A percentile compares a stretch with the other conserved stretches of the same genome.
Evolutionary conservation across 177 flowering plant species (phyloP).

Genomic region (Telopea speciosissima): DNA sequence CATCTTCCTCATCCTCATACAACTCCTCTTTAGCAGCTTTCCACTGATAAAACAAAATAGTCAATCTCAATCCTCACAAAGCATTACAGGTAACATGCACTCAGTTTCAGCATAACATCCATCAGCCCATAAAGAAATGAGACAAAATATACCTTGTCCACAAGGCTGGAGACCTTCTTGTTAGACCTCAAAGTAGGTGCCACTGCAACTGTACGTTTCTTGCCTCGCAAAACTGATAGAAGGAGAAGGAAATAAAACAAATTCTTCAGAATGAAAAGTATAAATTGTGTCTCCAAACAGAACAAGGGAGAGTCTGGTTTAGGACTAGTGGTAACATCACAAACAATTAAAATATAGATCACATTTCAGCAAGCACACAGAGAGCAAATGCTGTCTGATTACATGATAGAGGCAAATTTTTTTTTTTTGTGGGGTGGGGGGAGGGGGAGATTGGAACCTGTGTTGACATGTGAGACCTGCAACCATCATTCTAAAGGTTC

Average conservation of each 20-base stretch:
- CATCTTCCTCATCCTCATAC: conserved; percentile 76
- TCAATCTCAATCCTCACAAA: not conserved
- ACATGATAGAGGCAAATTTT: not conserved
- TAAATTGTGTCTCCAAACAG: not conserved
- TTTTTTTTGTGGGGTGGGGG: not conserved
- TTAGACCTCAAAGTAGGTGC: conserved; percentile 76
- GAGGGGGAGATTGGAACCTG: too few relatives aligned
- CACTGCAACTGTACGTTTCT: conserved; percentile 59
- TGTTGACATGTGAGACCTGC: too few relatives aligned
- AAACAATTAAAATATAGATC: not conserved
- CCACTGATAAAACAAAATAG: conserved; percentile 49
- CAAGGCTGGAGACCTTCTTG: conserved; percentile 89
- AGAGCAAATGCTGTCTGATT: not conserved
- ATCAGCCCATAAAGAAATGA: conserved; percentile 3
- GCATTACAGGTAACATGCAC: not conserved
- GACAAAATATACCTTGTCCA: conserved; percentile 66
- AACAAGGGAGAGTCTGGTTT: not conserved
- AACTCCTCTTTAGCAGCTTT: conserved; percentile 96
- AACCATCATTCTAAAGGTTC: too few relatives aligned
- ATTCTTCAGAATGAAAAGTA: not conserved
- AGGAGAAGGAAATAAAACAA: not conserved
- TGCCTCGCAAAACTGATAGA: conserved; percentile 41
- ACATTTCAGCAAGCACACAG: too few relatives aligned
- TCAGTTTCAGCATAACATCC: not conserved
- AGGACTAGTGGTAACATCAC: not conserved